phyloP scores from a whole-genome alignment of 108 stramenopile genomes.

The Cyclotella kingstonii region DNA sequence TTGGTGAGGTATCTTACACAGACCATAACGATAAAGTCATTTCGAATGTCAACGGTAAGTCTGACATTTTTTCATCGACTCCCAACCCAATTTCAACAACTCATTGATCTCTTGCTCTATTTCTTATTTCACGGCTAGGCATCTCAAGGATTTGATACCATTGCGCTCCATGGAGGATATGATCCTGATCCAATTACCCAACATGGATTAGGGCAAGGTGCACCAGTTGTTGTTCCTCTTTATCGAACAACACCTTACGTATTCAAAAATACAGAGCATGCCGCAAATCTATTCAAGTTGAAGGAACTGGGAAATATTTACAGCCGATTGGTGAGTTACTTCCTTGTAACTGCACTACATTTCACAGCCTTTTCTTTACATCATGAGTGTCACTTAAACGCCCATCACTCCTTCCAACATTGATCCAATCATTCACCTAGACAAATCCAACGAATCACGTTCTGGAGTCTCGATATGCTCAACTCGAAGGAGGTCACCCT shows the following conservation, averaged over 20 bases:
- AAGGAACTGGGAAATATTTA: constrained; percentile 90
- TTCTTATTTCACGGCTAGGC: no score
- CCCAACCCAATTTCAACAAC: no score
- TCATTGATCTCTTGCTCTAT: no score
- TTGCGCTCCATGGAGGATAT: constrained; percentile 71
- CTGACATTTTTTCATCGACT: no score
- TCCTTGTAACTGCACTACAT: not conserved
- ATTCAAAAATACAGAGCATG: constrained; percentile 79
- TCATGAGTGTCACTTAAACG: no score
- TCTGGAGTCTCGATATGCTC: constrained; percentile 65
- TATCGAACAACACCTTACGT: constrained; percentile 73
- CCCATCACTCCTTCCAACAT: no score
- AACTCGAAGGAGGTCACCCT: constrained; percentile 68
- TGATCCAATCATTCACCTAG: not conserved
- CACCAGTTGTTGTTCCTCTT: constrained; percentile 74
- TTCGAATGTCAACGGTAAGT: no score
- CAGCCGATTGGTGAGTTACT: constrained; percentile 26
- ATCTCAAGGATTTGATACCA: constrained; percentile 72
- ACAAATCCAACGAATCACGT: constrained; percentile 76
- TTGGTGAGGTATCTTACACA: no score
- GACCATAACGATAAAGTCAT: no score
- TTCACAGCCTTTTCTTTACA: not conserved
- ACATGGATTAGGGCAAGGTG: constrained; percentile 53
- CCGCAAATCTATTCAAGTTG: constrained; percentile 80
- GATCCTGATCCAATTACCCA: constrained; percentile 46